These are phyloP conservation scores for Dalbergia cochinchinensis DNA, from an alignment of 306 rosid genomes.

Conservation along the genomic window DNA sequence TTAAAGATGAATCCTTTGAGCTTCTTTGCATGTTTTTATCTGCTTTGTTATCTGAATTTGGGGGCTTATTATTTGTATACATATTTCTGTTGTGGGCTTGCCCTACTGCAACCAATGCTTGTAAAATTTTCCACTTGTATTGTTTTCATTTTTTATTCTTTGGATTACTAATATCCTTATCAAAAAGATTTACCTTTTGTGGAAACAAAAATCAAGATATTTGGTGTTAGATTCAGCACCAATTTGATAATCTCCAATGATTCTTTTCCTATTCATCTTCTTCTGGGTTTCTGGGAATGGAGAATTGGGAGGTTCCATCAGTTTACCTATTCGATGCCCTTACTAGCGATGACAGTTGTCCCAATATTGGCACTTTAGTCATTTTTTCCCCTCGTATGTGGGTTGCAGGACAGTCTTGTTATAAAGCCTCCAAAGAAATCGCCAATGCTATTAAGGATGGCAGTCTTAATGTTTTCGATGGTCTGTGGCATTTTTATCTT, in stretches of 20 bases:
- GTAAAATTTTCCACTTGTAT: background rate
- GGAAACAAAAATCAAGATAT: background rate
- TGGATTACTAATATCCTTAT: background rate
- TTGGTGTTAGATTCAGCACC: constrained; percentile 25
- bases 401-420: constrained; percentile 71
- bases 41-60: constrained; percentile 45
- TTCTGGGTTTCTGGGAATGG: constrained; percentile 10
- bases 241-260: constrained; percentile 18
- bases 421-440: constrained; percentile 84
- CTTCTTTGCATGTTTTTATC: constrained; percentile 51
- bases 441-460: constrained; percentile 66
- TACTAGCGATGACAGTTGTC: constrained; percentile 30
- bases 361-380: background rate
- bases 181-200: background rate
- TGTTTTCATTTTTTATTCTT: constrained; percentile 1
- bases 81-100: constrained; percentile 13
- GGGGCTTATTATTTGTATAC: constrained; percentile 28
- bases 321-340: constrained; percentile 5
- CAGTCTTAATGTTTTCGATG: constrained; percentile 73
- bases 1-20: constrained; percentile 8
- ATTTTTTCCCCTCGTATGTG: background rate
- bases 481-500: constrained; percentile 71
- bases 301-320: background rate
- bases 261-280: background rate
- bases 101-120: constrained; percentile 28